Evolutionary conservation across 768 basidiomycete species (phyloP), one percentile per base, ranked within the genome.

Genomic region (Dentipellis sp.): DNA sequence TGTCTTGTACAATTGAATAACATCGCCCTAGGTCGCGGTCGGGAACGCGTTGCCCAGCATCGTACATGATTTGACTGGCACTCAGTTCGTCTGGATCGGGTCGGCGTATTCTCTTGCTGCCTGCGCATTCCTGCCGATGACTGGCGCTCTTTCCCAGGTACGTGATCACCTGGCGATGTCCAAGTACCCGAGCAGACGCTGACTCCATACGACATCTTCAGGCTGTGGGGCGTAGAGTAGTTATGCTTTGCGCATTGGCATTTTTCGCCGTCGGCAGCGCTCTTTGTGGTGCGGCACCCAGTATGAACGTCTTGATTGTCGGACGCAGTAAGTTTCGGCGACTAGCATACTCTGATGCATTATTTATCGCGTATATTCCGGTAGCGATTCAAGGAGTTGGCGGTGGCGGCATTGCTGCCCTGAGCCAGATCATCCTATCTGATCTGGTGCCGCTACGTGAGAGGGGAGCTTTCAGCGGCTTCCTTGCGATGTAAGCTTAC

Each of bases 381-480:
- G 6, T 38, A 64, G 62, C 61, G 7, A 54, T 69, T n/a, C 67
- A 68, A 53, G 68, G 68, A 10, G 40, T 65, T 12, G 68, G 68
- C 12, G 68, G 64, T 7, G 68, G 66, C 4, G 68, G 63, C 1
- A 66, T 68, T 35, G 54, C 64, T 17, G 56, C 68, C 17, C 55
- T 71, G 2, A 54, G 64, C 11, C 59, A 62, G 9, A 71, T 70
- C n/a, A 63, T 72, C 22, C 38, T 72, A 16, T 63, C 67, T 0
- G 72, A 73, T 19, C 57, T 72, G 2, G 70, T 72, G 17, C 60
- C 71, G 10, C 65, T 72, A 12, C 58, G 64, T 38, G 69, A 72
- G 55, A 60, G 72, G 29, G 72, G 72, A 2, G 56, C 57, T 7
- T 72, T 64, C 52, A 66, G 59, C 16, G 66, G 66, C 4, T 48